Evolutionary conservation across 306 rosid species (phyloP).

Genomic region (Cotoneaster glaucophyllus): DNA sequence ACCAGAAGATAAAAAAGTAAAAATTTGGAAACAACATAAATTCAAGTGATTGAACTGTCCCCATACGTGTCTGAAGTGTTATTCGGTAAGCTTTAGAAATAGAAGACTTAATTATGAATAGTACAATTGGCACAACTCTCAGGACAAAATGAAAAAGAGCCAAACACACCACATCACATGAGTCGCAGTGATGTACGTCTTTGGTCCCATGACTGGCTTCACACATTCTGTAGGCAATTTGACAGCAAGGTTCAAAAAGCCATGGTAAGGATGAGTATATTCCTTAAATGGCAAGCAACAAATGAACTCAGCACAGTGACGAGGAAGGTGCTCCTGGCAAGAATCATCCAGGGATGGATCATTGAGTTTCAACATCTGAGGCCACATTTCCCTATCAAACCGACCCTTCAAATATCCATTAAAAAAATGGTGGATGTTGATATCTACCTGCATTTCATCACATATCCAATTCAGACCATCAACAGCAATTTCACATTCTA

Average conservation of each 20-base stretch:
- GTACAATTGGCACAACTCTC: too few species aligned
- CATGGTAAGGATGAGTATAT: conserved; percentile 58
- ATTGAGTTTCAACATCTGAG: conserved; percentile 65
- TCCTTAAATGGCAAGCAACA: conserved; percentile 67
- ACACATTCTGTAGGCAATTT: conserved; percentile 17
- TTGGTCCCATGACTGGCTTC: conserved; percentile 86
- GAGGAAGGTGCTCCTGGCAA: conserved; percentile 61
- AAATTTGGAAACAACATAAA: neutral
- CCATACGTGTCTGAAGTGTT: neutral
- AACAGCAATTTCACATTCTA: neutral
- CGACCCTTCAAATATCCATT: conserved; percentile 52
- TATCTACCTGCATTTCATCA: conserved; percentile 44
- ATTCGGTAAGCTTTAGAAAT: too few species aligned
- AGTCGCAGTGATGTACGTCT: conserved; percentile 50
- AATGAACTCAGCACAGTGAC: conserved; percentile 69
- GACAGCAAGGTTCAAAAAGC: conserved; percentile 51
- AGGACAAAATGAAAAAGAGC: too few species aligned
- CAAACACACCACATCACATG: too few species aligned
- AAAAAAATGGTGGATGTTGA: conserved; percentile 65
- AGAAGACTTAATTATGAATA: too few species aligned
- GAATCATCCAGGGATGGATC: conserved; percentile 66
- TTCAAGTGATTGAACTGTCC: conserved; percentile 12
- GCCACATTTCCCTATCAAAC: conserved; percentile 33
- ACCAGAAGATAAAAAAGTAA: neutral
- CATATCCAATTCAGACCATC: neutral